These are phyloP conservation scores for Fusarium bulbicola DNA, from an alignment of 2,329 filamentous ascomycete species.

Conservation along the genomic window DNA sequence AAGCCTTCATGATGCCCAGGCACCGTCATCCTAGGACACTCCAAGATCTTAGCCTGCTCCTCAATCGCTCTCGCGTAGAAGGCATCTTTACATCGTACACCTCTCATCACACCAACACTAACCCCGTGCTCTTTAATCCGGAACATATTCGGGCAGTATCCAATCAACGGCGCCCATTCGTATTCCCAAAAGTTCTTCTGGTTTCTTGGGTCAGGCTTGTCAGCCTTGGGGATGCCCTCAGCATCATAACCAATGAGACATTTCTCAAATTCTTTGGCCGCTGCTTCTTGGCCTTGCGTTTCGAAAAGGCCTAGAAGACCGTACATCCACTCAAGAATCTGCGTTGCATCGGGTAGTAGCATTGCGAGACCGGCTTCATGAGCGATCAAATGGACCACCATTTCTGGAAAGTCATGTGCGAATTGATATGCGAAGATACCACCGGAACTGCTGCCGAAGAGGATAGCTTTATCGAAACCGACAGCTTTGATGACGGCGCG, in stretches of 20 bases:
- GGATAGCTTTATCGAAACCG: not conserved
- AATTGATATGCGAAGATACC: constrained; percentile 3
- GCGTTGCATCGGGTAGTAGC: not conserved
- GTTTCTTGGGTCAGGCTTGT: not conserved
- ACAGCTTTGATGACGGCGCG: not conserved
- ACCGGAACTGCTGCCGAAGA: not conserved
- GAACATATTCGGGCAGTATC: not conserved
- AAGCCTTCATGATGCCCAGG: constrained; percentile 5
- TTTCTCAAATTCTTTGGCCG: not conserved
- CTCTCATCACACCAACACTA: constrained; percentile 8
- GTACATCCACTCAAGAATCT: constrained; percentile 9
- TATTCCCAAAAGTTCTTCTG: constrained; percentile 2
- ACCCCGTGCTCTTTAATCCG: not conserved
- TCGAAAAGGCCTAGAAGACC: not conserved
- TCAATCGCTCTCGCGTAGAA: not conserved
- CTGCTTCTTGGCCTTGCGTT: not conserved
- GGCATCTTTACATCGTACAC: not conserved
- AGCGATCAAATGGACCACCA: not conserved
- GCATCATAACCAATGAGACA: not conserved
- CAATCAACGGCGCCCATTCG: not conserved
- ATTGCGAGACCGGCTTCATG: not conserved
- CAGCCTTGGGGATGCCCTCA: not conserved
- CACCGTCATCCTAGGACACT: not conserved
- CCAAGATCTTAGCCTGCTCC: not conserved
- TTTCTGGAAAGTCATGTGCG: constrained; percentile 11